Percentiles rank a stretch among this genome's conserved stretches.
phyloP scores from a whole-genome alignment of 345 rosid species.

The Eucalyptus pauciflora region DNA sequence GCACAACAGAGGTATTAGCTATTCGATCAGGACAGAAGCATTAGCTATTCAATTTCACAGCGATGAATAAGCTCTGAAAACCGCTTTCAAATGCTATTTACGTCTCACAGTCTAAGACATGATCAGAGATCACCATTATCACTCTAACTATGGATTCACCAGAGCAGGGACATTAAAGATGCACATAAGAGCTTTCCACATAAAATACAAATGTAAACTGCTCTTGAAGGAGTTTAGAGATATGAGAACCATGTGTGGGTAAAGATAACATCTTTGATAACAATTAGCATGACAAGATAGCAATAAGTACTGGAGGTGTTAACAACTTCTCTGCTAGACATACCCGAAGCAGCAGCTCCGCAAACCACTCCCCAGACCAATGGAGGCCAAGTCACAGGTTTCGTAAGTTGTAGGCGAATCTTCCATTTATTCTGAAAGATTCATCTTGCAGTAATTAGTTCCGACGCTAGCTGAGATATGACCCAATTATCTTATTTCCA shows the following conservation, averaged over 20 bases:
- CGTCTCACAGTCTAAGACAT: neutral
- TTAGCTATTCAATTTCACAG: neutral
- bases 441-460: neutral
- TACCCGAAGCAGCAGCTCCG: constrained; percentile 99
- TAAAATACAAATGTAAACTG: neutral
- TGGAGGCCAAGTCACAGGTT: constrained; percentile 99
- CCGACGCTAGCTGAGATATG: neutral
- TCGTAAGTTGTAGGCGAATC: constrained; percentile 93
- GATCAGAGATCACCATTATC: neutral
- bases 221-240: neutral
- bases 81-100: neutral
- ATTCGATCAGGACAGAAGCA: neutral
- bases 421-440: constrained; percentile 82
- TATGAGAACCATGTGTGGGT: neutral
- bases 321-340: neutral
- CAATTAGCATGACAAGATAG: neutral
- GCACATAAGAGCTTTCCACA: neutral
- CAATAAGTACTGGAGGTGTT: neutral
- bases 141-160: neutral
- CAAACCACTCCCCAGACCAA: constrained; percentile 92
- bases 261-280: neutral
- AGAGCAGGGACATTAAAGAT: neutral
- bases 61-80: neutral
- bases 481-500: neutral
- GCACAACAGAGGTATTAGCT: neutral